A percentile compares a stretch with the other conserved stretches of the same genome.
Conservation (phyloP, 805 yeast genomes). For the Saccharomycopsis olivae region DNA sequence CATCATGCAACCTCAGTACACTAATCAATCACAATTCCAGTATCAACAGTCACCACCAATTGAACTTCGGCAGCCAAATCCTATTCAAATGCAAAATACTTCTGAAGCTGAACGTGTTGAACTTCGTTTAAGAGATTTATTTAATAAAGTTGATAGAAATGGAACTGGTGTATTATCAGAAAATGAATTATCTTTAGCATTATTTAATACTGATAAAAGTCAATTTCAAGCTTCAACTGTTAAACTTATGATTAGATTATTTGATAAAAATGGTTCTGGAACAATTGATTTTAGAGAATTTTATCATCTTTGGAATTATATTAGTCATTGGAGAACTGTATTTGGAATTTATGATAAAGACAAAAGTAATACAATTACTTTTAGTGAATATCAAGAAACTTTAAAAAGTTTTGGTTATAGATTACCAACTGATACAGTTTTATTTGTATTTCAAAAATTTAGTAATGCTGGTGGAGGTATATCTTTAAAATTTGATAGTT, state of each 20-base stretch:
- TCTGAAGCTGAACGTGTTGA: conserved; percentile 25
- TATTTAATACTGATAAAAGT: conserved; percentile 50
- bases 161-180: conserved; percentile 44
- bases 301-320: conserved; percentile 58
- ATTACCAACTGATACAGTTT: conserved; percentile 45
- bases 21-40: background rate
- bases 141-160: conserved; percentile 45
- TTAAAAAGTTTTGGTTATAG: conserved; percentile 59
- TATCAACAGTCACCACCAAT: conserved; percentile 12
- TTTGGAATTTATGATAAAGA: conserved; percentile 54
- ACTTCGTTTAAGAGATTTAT: conserved; percentile 36
- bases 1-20: too few relatives aligned
- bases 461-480: conserved; percentile 22
- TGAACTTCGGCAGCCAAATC: conserved; percentile 16
- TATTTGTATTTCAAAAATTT: conserved; percentile 48
- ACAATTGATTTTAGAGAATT: conserved; percentile 52
- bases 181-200: conserved; percentile 46
- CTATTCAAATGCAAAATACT: conserved; percentile 11
- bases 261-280: conserved; percentile 41
- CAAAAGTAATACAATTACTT: conserved; percentile 48
- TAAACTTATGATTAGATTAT: conserved; percentile 51
- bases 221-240: conserved; percentile 53
- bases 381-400: conserved; percentile 57
- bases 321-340: conserved; percentile 55
- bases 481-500: conserved; percentile 62